These are phyloP conservation scores for Neonectria hederae DNA, from an alignment of 2,329 filamentous ascomycete genomes.

Conservation along the genomic window DNA sequence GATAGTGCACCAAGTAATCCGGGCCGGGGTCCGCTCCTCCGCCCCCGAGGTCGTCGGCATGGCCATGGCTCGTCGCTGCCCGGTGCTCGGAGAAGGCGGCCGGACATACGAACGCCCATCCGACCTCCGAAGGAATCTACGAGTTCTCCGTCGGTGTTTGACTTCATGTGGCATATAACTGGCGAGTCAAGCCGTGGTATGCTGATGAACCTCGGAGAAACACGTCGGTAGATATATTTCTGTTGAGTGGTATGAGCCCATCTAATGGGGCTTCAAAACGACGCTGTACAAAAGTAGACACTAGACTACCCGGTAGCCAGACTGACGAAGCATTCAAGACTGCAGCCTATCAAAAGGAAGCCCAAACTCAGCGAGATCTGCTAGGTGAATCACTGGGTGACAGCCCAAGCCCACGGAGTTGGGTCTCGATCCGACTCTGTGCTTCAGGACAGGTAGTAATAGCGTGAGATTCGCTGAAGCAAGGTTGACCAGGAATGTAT, in stretches of 20 bases:
- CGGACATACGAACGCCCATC: conserved; percentile 36
- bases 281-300: background rate
- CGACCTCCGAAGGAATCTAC: conserved; percentile 27
- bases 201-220: background rate
- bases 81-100: conserved; percentile 21
- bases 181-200: background rate
- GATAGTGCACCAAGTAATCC: conserved; percentile 27
- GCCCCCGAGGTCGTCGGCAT: conserved; percentile 13
- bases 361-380: background rate
- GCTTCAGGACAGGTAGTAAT: background rate
- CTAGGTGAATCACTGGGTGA: background rate
- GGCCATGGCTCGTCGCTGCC: conserved; percentile 16
- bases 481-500: background rate
- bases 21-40: conserved; percentile 36
- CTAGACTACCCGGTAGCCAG: background rate
- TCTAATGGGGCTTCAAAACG: background rate
- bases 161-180: background rate
- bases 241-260: background rate
- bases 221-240: background rate
- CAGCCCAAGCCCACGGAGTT: background rate
- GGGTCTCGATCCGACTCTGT: background rate
- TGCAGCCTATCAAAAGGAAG: background rate
- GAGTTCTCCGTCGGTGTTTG: background rate
- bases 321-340: background rate
- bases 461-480: background rate